Percentiles rank a stretch among this genome's conserved stretches.
Evolutionary conservation across 495 filamentous ascomycete genomes (phyloP).

Genomic region (Pseudotulostoma volvatum): DNA sequence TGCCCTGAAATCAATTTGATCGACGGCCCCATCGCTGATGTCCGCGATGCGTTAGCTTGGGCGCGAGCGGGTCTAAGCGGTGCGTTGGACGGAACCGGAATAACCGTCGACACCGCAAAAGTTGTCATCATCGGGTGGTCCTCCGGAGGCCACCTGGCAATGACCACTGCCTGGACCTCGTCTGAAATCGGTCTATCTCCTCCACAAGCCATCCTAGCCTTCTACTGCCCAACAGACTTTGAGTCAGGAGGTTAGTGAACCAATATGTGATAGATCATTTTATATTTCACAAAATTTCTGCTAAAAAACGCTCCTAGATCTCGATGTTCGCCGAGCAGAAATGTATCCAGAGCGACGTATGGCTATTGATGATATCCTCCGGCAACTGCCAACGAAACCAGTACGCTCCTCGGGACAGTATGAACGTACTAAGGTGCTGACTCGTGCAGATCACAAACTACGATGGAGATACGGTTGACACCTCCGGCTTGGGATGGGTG

Average conservation of each 20-base stretch:
- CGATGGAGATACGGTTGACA: too few relatives aligned
- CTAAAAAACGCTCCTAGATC: too few relatives aligned
- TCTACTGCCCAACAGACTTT: conserved; percentile 31
- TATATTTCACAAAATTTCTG: too few relatives aligned
- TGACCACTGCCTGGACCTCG: conserved; percentile 30
- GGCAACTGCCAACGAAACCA: too few relatives aligned
- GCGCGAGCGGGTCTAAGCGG: conserved; percentile 18
- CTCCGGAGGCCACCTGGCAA: conserved; percentile 33
- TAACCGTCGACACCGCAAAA: conserved; percentile 23
- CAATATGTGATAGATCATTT: too few relatives aligned
- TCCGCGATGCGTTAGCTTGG: conserved; percentile 30
- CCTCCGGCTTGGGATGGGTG: conserved; percentile 8
- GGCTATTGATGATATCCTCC: too few relatives aligned
- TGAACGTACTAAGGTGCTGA: too few relatives aligned
- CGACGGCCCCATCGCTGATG: conserved; percentile 32
- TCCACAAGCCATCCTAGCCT: conserved; percentile 28
- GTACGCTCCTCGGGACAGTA: too few relatives aligned
- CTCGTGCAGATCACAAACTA: too few relatives aligned
- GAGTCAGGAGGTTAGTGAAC: conserved; percentile 12
- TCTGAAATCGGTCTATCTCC: conserved; percentile 15
- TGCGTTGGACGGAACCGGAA: conserved; percentile 27
- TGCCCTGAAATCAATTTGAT: conserved; percentile 33
- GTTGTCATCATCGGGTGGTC: conserved; percentile 37
- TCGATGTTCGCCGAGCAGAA: too few relatives aligned
- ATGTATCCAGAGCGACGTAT: too few relatives aligned